Base-by-base conservation (phyloP, 345 rosid species). In the Salix udensis region DNA sequence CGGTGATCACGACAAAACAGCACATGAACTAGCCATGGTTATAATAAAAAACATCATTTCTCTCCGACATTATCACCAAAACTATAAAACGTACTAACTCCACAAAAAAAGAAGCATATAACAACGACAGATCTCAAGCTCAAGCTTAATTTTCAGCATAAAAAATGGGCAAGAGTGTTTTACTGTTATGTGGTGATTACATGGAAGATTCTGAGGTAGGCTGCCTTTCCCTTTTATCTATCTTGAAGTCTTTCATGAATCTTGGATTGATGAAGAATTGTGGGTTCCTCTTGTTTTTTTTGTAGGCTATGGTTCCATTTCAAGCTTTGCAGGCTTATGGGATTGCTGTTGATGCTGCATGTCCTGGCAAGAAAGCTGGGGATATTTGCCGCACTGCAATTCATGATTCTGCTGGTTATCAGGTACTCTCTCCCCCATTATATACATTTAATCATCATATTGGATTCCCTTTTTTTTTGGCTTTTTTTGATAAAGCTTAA, bases 281-380 rank as follows among this genome's bases (percentile, higher is more conserved):
- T 42, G 39, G 67, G 64, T 58, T 58, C 30, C 30, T 18, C 30
- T 30, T 15, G 6, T 28, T 26, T 8, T 78, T 78, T 72, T 60
- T 23, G 71, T 85, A 94, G 98, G 98, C 82, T 74, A 91, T 95
- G 98, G 98, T 93, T 48, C 97, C 98, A 31, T 93, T 89, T 73
- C 98, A 93, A 84, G 96, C 97, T 1, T 79, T 94, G 66, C 82
- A 67, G 77, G 97, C 97, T 58, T 93, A 75, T 62, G 97, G 97
- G 55, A 80, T 95, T 6, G 24, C 87, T 1, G 94, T 95, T 13
- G 89, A 91, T 46, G 88, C 97, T 39, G 93, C 82, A 21, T 93
- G 97, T 74, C 96, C 97, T 30, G 94, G 97, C 0, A 93, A 92
- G 80, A 93, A 90, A 69, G 80, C 97, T 23, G 96, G 94, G 67